These are phyloP conservation scores for Eucalyptus camaldulensis DNA, from an alignment of 345 rosid species.

Conservation along the genomic window DNA sequence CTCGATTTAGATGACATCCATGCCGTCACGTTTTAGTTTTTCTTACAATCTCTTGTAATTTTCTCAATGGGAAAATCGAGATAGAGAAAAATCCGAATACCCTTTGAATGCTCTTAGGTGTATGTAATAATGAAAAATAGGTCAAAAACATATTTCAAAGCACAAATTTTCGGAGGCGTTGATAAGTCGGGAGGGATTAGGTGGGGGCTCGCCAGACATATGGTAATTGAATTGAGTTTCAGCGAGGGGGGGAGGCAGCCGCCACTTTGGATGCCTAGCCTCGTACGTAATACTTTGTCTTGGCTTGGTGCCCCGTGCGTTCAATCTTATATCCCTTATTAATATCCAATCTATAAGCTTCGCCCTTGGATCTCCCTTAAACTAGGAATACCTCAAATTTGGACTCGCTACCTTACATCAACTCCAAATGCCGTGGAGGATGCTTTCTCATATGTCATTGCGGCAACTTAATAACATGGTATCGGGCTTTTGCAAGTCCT, in stretches of 20 bases:
- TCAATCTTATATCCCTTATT: not conserved
- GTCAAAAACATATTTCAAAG: not conserved
- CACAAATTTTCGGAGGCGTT: not conserved
- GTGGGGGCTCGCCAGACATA: not conserved
- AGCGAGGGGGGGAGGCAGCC: not conserved
- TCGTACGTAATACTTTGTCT: too few relatives aligned
- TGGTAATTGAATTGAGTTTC: not conserved
- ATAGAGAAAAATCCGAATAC: too few relatives aligned
- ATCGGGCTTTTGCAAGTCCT: not conserved
- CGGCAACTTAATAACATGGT: not conserved
- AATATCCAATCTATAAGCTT: not conserved
- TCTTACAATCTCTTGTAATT: too few relatives aligned
- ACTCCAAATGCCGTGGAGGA: not conserved
- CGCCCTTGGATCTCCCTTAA: not conserved
- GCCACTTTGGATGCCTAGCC: too few relatives aligned
- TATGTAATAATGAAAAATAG: not conserved
- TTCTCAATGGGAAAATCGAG: too few relatives aligned
- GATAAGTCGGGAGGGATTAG: not conserved
- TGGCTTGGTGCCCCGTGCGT: not conserved
- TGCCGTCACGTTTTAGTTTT: fast-evolving
- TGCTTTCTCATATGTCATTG: not conserved
- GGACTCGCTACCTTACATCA: not conserved
- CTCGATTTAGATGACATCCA: too few relatives aligned
- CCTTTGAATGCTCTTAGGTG: not conserved
- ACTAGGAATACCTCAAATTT: not conserved